phyloP scores from a whole-genome alignment of 106 monocot genomes.

The Dendrobium huoshanense region DNA sequence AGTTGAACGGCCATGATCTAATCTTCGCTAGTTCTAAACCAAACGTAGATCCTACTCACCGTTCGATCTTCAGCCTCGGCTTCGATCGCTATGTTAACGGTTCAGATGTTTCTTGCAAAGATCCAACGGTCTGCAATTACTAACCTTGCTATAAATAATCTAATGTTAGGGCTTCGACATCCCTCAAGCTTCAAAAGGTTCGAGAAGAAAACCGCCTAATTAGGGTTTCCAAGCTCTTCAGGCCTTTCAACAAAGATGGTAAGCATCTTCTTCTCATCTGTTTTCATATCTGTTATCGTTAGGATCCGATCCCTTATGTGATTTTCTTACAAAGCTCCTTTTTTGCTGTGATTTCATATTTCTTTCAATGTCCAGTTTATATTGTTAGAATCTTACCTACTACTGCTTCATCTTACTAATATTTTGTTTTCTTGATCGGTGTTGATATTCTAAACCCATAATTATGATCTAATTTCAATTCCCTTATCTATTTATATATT shows the following conservation, averaged over 20 bases:
- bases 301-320: no score
- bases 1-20: no score
- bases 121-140: background rate
- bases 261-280: background rate
- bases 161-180: background rate
- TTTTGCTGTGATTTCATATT: background rate
- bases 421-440: no score
- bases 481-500: background rate
- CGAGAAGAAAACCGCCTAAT: background rate
- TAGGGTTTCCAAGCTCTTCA: background rate
- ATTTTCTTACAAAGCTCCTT: background rate
- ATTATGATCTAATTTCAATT: background rate
- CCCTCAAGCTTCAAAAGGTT: background rate
- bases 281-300: background rate
- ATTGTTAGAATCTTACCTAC: no score
- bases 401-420: no score
- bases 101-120: background rate
- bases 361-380: background rate
- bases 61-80: background rate
- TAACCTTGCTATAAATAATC: background rate
- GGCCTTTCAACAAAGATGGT: background rate
- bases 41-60: background rate
- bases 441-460: background rate
- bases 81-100: background rate
- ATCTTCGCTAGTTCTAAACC: background rate